Evolutionary conservation across 2,329 filamentous ascomycete species (phyloP).

Genomic region (Pseudogymnoascus sp.): DNA sequence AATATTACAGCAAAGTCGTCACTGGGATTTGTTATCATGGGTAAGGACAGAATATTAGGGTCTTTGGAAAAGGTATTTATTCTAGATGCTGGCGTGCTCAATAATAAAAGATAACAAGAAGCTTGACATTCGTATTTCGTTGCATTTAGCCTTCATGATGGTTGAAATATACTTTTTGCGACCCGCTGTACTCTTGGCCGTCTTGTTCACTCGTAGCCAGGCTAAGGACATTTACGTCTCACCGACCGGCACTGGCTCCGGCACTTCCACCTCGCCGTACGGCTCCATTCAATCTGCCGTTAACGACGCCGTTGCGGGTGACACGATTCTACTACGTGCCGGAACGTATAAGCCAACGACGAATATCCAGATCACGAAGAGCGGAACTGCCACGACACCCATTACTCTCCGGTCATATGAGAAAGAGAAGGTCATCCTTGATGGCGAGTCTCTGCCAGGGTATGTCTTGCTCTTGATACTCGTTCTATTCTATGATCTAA

Average conservation of each 20-base stretch:
- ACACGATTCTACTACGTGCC: constrained; percentile 36
- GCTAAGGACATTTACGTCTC: constrained; percentile 33
- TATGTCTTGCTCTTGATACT: background rate
- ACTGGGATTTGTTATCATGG: background rate
- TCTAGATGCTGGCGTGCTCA: background rate
- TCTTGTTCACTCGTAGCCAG: constrained; percentile 19
- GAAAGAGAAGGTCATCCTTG: constrained; percentile 36
- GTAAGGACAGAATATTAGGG: background rate
- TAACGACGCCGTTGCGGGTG: constrained; percentile 37
- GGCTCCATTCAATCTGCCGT: constrained; percentile 40
- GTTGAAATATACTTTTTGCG: background rate
- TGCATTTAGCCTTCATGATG: background rate
- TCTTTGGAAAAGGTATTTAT: background rate
- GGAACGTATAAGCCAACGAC: constrained; percentile 37
- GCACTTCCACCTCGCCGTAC: constrained; percentile 33
- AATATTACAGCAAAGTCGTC: background rate
- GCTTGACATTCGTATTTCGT: background rate
- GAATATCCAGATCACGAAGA: constrained; percentile 40
- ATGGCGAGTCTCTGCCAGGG: constrained; percentile 33
- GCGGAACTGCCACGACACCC: constrained; percentile 33
- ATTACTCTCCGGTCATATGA: constrained; percentile 36
- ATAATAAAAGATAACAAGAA: background rate
- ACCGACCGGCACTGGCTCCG: constrained; percentile 34
- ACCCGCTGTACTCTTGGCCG: background rate
- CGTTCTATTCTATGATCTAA: background rate